A percentile compares a stretch with the other conserved stretches of the same genome.
phyloP scores from a whole-genome alignment of 2,329 filamentous ascomycete species.

The Exophiala aquamarina region DNA sequence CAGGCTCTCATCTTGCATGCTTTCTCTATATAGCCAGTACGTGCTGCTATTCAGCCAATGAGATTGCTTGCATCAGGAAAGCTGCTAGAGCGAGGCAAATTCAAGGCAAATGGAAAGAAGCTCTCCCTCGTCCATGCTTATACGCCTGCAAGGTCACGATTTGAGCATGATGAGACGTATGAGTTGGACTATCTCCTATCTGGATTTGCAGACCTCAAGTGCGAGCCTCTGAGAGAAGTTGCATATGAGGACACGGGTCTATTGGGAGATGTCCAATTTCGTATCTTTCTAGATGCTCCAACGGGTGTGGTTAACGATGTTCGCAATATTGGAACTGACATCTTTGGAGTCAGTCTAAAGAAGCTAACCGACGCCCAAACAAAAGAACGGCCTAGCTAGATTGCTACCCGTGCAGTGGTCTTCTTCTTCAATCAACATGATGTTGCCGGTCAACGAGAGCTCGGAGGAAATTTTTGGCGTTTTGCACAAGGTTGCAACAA shows the following conservation, averaged over 20 bases:
- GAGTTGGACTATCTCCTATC: constrained; percentile 54
- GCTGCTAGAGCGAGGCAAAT: not conserved
- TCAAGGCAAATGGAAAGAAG: not conserved
- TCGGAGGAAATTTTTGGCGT: constrained; percentile 63
- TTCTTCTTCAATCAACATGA: constrained; percentile 65
- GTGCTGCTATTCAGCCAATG: not conserved
- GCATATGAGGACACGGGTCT: constrained; percentile 56
- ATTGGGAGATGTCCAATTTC: constrained; percentile 55
- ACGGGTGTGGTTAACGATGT: constrained; percentile 53
- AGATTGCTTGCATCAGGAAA: not conserved
- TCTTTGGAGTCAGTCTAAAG: constrained; percentile 48
- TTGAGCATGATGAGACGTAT: constrained; percentile 50
- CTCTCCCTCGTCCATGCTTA: constrained; percentile 32
- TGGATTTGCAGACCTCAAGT: constrained; percentile 53
- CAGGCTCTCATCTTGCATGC: constrained; percentile 9
- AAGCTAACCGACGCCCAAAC: constrained; percentile 60
- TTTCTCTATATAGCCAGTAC: not conserved
- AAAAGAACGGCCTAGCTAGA: constrained; percentile 65
- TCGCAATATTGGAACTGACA: constrained; percentile 39
- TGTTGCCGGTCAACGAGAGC: constrained; percentile 57
- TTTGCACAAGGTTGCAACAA: constrained; percentile 61
- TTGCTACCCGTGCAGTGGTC: constrained; percentile 67
- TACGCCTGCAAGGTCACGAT: constrained; percentile 48
- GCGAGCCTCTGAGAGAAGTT: constrained; percentile 49
- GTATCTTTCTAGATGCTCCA: constrained; percentile 52